Base-by-base conservation (phyloP, 192 early-diverging fungal genomes). In the Coemansia erecta region DNA sequence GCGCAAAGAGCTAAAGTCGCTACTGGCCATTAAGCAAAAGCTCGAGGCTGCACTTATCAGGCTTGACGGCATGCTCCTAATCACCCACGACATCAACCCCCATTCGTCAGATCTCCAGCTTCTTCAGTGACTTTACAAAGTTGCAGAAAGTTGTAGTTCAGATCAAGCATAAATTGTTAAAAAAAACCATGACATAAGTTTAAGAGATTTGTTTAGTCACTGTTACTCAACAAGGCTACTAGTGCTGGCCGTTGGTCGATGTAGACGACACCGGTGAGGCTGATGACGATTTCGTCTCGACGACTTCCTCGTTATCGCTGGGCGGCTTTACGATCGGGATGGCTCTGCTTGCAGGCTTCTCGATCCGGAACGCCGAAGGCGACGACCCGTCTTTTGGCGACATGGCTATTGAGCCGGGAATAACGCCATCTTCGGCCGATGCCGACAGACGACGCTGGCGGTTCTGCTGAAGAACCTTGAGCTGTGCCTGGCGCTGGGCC, bases 401-500 rank as follows among this genome's bases (percentile, higher is more conserved):
- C 12, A 63, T 44, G 2, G 50, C 31, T n/a, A 63, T 33, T 45
- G 58, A 46, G 11, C 45, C 42, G 26, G 31, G 14, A 10, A 37
- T 17, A 15, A 43, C 47, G 18, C 59, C 58, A 18, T 78, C 70
- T 5, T 78, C 75, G 15, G 56, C 61, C n/a, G 71, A 40, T 11
- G 70, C 49, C 14, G 77, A 80, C 46, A 73, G 68, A n/a, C 77
- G 66, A 49, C 77, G 70, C 72, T 80, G 77, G 24, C 77, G 71
- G 60, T 70, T 73, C 64, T 73, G 77, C 66, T 73, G 77, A 46
- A 80, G 50, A 21, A 65, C 62, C 61, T 80, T 80, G 57, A 80
- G 72, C 60, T 80, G 77, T 18, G 60, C 54, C 61, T 80, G 77
- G 44, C 77, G 66, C 61, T 78, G 75, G 9, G 59, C 46, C 61